Evolutionary conservation across 805 yeast species (phyloP).

Genomic region (Pichia exigua): DNA sequence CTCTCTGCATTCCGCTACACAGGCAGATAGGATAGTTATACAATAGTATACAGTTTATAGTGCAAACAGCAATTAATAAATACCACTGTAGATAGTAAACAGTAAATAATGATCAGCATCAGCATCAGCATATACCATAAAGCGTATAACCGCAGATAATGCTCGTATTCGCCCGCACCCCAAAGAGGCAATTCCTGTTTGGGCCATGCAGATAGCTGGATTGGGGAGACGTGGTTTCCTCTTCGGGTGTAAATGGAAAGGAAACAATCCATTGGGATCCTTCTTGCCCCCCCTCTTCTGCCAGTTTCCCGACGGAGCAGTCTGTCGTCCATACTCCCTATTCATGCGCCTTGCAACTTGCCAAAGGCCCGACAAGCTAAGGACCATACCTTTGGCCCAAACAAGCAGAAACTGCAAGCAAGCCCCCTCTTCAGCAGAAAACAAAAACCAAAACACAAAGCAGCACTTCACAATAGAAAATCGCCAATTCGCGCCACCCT

Average conservation of each 20-base stretch:
- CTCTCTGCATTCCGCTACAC: not conserved
- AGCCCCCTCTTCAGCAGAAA: not conserved
- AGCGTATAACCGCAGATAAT: not conserved
- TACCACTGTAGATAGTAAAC: not conserved
- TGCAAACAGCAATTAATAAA: not conserved
- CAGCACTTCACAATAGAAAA: not conserved
- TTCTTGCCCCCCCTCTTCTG: not conserved
- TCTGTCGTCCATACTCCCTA: too few species aligned
- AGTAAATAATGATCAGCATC: not conserved
- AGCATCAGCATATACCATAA: not conserved
- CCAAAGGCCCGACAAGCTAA: too few species aligned
- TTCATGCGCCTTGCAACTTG: too few species aligned
- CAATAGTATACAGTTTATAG: not conserved
- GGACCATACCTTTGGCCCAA: not conserved
- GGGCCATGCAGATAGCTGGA: not conserved
- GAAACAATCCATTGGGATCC: not conserved
- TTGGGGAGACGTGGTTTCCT: not conserved
- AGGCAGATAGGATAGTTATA: not conserved
- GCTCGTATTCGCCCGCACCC: not conserved
- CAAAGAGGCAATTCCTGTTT: not conserved
- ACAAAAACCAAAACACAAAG: not conserved
- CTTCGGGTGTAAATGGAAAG: not conserved
- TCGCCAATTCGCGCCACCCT: not conserved
- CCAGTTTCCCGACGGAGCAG: too few species aligned
- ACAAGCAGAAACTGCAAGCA: not conserved